Evolutionary conservation across 2,329 filamentous ascomycete species (phyloP), one percentile per base, ranked within the genome.

Genomic region (Exophiala phaeomuriformis): DNA sequence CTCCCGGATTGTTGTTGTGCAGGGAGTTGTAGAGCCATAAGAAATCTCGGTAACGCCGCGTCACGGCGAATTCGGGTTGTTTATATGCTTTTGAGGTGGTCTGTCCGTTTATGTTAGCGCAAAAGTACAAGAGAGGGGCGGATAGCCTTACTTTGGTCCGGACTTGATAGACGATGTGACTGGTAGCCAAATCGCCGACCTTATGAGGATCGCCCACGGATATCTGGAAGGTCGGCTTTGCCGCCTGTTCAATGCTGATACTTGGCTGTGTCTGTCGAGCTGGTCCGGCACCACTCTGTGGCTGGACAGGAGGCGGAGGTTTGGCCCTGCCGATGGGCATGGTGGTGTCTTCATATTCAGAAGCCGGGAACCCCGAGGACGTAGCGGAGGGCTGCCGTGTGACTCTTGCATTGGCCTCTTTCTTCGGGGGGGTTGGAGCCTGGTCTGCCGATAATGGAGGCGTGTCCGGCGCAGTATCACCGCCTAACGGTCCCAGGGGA

Each of bases 161-260:
- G 60, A 98, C 93, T 64, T 89, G 89, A 72, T 98, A 98, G 45
- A 97, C 93, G 60, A 95, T 98, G 70, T 98, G 93, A 59, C 90
- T 95, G 70, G 88, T 95, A 5, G 93, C 96, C 68, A 97, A 72
- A 71, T 97, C 93, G 55, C 93, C 93, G 62, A 98, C 91, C 75
- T 97, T 98, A 72, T 96, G 90, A 51, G 93, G 93, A 72, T 98
- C 93, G 53, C 93, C 93, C 27, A 98, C 93, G 2, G 80, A 83
- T 64, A 98, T 97, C 47, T 88, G 76, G 71, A 97, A 98, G 40
- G 77, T 86, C 3, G 93, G 93, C 71, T 95, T 95, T 31, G 91
- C 85, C 44, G 93, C 93, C 73, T 95, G 88, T 71, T 97, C 91
- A 52, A 97, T 76, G 69, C 86, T 94, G 61, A 96, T 82, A 67